Evolutionary conservation across 2,329 filamentous ascomycete genomes (phyloP), one percentile per base, ranked within the genome.

Genomic region (Neofusicoccum cordaticola): DNA sequence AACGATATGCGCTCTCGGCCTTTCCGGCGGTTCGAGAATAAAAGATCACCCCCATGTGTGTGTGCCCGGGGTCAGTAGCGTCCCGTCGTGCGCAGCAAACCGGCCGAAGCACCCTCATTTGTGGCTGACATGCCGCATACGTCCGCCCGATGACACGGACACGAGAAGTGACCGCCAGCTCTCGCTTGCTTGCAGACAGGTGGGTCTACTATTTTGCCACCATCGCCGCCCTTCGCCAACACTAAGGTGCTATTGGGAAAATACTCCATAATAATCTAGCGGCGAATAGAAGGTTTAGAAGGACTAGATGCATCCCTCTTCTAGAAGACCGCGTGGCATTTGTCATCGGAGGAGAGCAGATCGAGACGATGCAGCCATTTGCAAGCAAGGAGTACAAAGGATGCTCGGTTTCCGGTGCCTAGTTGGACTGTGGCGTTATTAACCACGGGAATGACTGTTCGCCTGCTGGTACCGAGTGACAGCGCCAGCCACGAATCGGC

Each of bases 91-190:
- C n/a, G 50, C 50, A 37, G 17, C 31, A 37, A 39, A 37, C 50
- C 37, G 9, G 47, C 41, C 27, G 42, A 22, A 47, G 27, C n/a
- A 19, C 4, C 9, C n/a, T 34, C 27, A 7, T 44, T 34, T 45
- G 53, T 35, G 53, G 53, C 53, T 45, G 41, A 45, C 12, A 37
- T 45, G 27, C 53, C 39, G 39, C 53, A 58, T 44, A 58, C 56
- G 41, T 60, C 27, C 19, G 31, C 47, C 42, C 12, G 56, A 60
- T 60, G 42, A 47, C 31, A 47, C n/a, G 19, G 13, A 35, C 15
- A 35, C 41, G 2, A 35, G n/a, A 37, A 4, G 11, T 2, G 42
- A 42, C 13, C 17, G n/a, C 42, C 17, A 15, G 39, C 42, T 27
- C 22, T 27, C 56, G n/a, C 56, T 45, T 57, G 52, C 52, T 57